A percentile compares a stretch with the other conserved stretches of the same genome.
phyloP scores from a whole-genome alignment of 108 stramenopile species.

The Fistulifera pelliculosa region DNA sequence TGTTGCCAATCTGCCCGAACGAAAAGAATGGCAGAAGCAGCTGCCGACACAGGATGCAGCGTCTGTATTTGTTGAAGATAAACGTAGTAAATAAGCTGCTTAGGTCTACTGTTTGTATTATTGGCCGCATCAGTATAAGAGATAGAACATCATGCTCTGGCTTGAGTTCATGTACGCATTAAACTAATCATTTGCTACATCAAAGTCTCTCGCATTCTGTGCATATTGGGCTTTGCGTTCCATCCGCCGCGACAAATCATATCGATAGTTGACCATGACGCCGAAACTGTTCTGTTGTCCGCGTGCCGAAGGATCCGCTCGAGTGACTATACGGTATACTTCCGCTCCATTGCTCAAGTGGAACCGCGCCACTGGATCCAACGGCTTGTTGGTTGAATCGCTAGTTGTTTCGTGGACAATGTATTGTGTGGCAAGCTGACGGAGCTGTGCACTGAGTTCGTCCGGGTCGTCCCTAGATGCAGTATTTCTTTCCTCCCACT shows the following conservation, averaged over 20 bases:
- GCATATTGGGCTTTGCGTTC: no score
- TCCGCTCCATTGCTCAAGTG: slow-evolving; percentile 81
- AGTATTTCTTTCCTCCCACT: neutral
- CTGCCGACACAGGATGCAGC: slow-evolving; percentile 41
- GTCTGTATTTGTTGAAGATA: slow-evolving; percentile 35
- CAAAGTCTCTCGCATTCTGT: no score
- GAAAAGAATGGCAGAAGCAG: slow-evolving; percentile 71
- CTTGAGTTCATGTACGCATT: no score
- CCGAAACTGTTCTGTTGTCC: slow-evolving; percentile 65
- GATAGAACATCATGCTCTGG: no score
- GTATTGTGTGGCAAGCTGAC: slow-evolving; percentile 63
- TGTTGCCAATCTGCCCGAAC: slow-evolving; percentile 56
- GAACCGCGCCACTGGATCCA: slow-evolving; percentile 80
- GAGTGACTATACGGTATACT: slow-evolving; percentile 56
- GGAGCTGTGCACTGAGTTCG: slow-evolving; percentile 10
- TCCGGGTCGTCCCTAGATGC: neutral
- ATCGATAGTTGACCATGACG: slow-evolving; percentile 84
- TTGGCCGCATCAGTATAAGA: no score
- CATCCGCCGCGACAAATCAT: slow-evolving; percentile 32
- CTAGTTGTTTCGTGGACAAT: slow-evolving; percentile 53
- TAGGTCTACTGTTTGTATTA: no score
- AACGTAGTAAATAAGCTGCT: slow-evolving; percentile 24
- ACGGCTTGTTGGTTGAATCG: slow-evolving; percentile 25
- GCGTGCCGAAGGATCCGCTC: slow-evolving; percentile 51
- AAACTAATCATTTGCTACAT: no score